Evolutionary conservation across 495 filamentous ascomycete genomes (phyloP).

Genomic region (Beverwykella pulmonaria): DNA sequence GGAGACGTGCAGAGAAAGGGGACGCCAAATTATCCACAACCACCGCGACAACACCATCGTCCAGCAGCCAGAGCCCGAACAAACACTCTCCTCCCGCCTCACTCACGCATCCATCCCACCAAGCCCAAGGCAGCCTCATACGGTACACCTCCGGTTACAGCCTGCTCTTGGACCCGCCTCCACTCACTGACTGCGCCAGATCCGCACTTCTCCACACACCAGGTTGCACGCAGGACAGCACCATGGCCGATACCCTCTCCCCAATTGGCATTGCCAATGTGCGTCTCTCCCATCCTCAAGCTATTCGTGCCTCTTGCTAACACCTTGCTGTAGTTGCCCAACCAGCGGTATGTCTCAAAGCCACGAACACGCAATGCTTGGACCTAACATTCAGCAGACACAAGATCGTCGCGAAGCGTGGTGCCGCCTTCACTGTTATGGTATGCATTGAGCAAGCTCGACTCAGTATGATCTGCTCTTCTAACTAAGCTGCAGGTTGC

Average conservation of each 20-base stretch:
- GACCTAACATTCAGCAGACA: conserved; percentile 60
- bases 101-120: background rate
- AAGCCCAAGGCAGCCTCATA: background rate
- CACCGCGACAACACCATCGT: conserved; percentile 17
- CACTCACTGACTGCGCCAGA: background rate
- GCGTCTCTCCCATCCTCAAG: conserved; percentile 45
- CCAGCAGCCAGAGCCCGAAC: background rate
- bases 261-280: conserved; percentile 99
- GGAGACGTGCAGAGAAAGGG: conserved; percentile 38
- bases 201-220: conserved; percentile 1
- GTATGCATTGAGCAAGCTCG: conserved; percentile 52
- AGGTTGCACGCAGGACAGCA: conserved; percentile 32
- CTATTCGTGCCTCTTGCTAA: conserved; percentile 22
- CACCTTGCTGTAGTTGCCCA: conserved; percentile 65
- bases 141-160: conserved; percentile 3
- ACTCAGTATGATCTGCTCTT: background rate
- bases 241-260: conserved; percentile 80
- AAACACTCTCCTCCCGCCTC: background rate
- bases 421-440: conserved; percentile 99
- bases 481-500: conserved; percentile 69
- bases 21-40: conserved; percentile 39
- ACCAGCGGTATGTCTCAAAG: conserved; percentile 68
- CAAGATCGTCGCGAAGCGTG: conserved; percentile 99
- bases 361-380: conserved; percentile 8
- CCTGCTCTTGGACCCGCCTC: background rate